Percentiles rank a stretch among this genome's conserved stretches.
phyloP scores from a whole-genome alignment of 768 basidiomycete genomes.

The Suillus luteus region DNA sequence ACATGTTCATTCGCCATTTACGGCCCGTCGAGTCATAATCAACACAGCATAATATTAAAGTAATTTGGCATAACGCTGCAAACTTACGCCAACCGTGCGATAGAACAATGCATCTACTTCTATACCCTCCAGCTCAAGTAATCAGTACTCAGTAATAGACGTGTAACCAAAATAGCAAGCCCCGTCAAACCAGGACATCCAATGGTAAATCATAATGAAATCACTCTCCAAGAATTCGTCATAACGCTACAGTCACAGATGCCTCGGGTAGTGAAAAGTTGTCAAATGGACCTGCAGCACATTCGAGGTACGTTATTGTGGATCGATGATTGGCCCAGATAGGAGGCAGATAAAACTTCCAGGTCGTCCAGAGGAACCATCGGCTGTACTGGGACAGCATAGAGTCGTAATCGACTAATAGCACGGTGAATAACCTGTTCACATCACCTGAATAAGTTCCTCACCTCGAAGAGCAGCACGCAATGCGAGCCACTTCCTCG shows the following conservation, averaged over 20 bases:
- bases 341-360: slow-evolving; percentile 58
- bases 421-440: slow-evolving; percentile 1
- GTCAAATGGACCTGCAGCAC: slow-evolving; percentile 57
- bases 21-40: slow-evolving; percentile 1
- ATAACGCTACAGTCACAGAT: slow-evolving; percentile 20
- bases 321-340: slow-evolving; percentile 30
- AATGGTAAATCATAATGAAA: slow-evolving; percentile 3
- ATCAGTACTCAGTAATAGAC: not conserved
- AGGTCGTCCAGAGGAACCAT: slow-evolving; percentile 73
- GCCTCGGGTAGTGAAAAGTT: slow-evolving; percentile 30
- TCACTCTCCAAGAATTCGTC: slow-evolving; percentile 8
- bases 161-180: not conserved
- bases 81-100: not conserved
- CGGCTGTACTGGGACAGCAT: slow-evolving; percentile 63
- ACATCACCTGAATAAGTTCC: slow-evolving; percentile 21
- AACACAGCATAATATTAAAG: slow-evolving; percentile 6
- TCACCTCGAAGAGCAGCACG: slow-evolving; percentile 58
- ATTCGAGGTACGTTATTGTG: slow-evolving; percentile 44
- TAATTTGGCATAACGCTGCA: no score
- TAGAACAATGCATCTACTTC: not conserved
- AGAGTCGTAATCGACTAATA: slow-evolving; percentile 66
- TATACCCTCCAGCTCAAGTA: not conserved
- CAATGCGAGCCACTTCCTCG: slow-evolving; percentile 66
- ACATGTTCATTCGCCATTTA: slow-evolving; percentile 1
- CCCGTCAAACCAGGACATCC: not conserved